Evolutionary conservation across 2,329 filamentous ascomycete genomes (phyloP).

Genomic region (Arthrocladium fulminans): DNA sequence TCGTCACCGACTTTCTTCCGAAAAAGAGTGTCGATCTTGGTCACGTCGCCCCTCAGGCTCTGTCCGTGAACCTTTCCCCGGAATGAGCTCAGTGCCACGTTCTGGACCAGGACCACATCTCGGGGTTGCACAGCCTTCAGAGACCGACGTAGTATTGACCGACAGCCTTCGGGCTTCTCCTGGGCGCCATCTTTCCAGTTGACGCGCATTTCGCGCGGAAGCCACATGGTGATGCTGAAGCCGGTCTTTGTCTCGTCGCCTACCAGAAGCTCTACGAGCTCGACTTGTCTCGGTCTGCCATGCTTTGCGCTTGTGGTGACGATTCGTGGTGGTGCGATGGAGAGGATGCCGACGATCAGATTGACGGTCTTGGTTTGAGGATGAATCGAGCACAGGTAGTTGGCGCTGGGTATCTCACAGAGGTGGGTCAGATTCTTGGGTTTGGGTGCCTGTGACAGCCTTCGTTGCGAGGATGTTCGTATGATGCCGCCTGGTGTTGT

Average conservation of each 20-base stretch:
- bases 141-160: conserved; percentile 30
- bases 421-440: conserved; percentile 50
- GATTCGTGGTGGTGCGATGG: conserved; percentile 56
- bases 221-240: conserved; percentile 80
- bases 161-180: conserved; percentile 22
- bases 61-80: conserved; percentile 73
- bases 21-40: conserved; percentile 59
- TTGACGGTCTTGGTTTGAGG: conserved; percentile 78
- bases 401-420: conserved; percentile 59
- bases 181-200: conserved; percentile 22
- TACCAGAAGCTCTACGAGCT: conserved; percentile 67
- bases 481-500: conserved; percentile 17
- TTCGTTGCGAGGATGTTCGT: conserved; percentile 19
- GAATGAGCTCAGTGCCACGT: conserved; percentile 70
- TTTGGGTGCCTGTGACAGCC: conserved; percentile 17
- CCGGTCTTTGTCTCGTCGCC: conserved; percentile 77
- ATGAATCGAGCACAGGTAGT: conserved; percentile 55
- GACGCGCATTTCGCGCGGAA: conserved; percentile 32
- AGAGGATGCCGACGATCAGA: conserved; percentile 70
- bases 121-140: conserved; percentile 50
- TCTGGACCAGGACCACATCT: conserved; percentile 71
- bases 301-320: conserved; percentile 55
- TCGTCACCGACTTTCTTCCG: conserved; percentile 44
- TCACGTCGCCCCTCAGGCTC: conserved; percentile 63
- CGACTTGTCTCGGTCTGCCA: conserved; percentile 40